Evolutionary conservation across 1,139 yeast species (phyloP).

Genomic region (Scheffersomyces quercinus): DNA sequence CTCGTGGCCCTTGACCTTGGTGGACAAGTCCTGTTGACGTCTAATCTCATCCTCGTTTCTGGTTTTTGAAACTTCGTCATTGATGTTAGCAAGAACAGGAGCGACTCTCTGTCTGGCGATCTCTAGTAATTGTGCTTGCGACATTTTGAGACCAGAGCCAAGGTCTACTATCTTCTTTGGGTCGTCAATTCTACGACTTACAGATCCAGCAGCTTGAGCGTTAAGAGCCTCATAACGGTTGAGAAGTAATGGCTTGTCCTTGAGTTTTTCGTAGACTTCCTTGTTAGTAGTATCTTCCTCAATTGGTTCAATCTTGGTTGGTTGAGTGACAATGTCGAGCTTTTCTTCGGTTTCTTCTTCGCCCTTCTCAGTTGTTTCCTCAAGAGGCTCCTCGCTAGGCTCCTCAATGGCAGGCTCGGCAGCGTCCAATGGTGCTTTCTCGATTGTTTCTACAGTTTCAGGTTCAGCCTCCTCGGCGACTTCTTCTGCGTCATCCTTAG

Average conservation of each 20-base stretch:
- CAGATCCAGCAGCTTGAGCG: constrained; percentile 48
- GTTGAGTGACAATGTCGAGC: constrained; percentile 34
- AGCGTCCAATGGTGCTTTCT: constrained; percentile 2
- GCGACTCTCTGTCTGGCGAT: constrained; percentile 59
- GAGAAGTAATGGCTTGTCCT: constrained; percentile 51
- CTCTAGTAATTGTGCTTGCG: constrained; percentile 56
- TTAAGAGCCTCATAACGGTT: constrained; percentile 51
- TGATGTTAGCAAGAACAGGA: constrained; percentile 53
- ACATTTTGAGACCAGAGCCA: constrained; percentile 56
- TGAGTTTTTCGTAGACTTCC: constrained; percentile 42
- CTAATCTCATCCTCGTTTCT: constrained; percentile 49
- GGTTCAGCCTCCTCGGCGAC: constrained; percentile 7
- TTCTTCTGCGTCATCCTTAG: constrained; percentile 5
- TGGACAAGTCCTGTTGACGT: constrained; percentile 39
- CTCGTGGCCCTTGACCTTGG: constrained; percentile 44
- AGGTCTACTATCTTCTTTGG: constrained; percentile 52
- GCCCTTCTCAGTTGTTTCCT: constrained; percentile 4
- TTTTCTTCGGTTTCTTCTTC: constrained; percentile 6
- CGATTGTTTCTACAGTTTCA: constrained; percentile 7
- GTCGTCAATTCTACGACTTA: constrained; percentile 47
- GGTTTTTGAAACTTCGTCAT: constrained; percentile 51
- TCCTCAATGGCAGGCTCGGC: constrained; percentile 6
- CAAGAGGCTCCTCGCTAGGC: constrained; percentile 13
- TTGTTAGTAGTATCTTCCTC: constrained; percentile 29
- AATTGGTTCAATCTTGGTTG: constrained; percentile 37